Percentiles rank a stretch among this genome's conserved stretches.
Evolutionary conservation across 495 filamentous ascomycete species (phyloP).

Genomic region (Beverwykella pulmonaria): DNA sequence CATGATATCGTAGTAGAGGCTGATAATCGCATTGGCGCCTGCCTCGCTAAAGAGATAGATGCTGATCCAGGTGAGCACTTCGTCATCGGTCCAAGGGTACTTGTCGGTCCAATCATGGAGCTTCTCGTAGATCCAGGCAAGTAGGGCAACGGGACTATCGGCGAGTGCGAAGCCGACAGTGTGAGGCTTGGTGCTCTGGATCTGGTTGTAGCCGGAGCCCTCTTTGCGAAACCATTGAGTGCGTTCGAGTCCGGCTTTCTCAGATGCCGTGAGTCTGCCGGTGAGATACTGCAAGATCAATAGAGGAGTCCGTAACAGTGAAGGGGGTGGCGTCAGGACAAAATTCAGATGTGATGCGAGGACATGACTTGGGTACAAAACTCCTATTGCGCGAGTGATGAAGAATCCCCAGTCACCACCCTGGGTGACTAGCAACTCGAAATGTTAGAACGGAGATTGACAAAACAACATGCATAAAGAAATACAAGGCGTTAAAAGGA

Average conservation of each 20-base stretch:
- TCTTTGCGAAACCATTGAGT: conserved; percentile 45
- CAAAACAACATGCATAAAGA: neutral
- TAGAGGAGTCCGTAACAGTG: neutral
- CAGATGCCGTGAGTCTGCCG: conserved; percentile 7
- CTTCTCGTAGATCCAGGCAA: conserved; percentile 61
- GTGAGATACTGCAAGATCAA: neutral
- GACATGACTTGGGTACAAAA: conserved; percentile 58
- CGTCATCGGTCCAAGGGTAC: conserved; percentile 59
- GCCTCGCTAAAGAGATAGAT: conserved; percentile 55
- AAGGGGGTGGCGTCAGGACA: conserved; percentile 41
- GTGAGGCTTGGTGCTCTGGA: conserved; percentile 54
- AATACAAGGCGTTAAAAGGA: no score
- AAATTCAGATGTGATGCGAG: conserved; percentile 66
- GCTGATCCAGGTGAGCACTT: conserved; percentile 58
- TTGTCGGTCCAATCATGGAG: conserved; percentile 54
- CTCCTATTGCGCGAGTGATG: conserved; percentile 60
- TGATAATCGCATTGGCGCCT: conserved; percentile 51
- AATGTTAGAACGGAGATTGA: neutral
- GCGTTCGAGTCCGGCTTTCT: conserved; percentile 44
- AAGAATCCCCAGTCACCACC: conserved; percentile 70
- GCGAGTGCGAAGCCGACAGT: conserved; percentile 54
- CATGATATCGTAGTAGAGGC: conserved; percentile 55
- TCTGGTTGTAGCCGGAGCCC: conserved; percentile 49
- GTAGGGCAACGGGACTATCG: conserved; percentile 55
- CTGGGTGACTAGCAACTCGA: conserved; percentile 52